Evolutionary conservation across 495 filamentous ascomycete species (phyloP).

Genomic region (Aspergillus panamensis): DNA sequence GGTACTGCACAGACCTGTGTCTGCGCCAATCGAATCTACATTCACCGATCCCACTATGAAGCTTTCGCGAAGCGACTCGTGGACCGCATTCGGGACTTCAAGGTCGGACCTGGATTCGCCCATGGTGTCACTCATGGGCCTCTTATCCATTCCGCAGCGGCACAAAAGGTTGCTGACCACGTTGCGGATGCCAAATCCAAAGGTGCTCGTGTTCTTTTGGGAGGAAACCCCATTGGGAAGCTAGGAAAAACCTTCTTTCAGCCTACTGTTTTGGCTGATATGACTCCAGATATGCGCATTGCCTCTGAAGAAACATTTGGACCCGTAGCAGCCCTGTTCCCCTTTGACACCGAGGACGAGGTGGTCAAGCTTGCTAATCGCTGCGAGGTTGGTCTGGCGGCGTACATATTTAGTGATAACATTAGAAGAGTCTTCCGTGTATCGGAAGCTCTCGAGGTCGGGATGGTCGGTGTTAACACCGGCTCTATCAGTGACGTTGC

Average conservation of each 20-base stretch:
- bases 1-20: constrained; percentile 59
- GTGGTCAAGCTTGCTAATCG: constrained; percentile 49
- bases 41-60: constrained; percentile 51
- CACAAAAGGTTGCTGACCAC: constrained; percentile 52
- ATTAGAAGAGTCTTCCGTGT: constrained; percentile 45
- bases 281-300: constrained; percentile 44
- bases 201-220: constrained; percentile 57
- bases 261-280: constrained; percentile 48
- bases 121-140: constrained; percentile 53
- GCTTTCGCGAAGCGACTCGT: too few relatives aligned
- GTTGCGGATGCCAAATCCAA: constrained; percentile 51
- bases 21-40: constrained; percentile 58
- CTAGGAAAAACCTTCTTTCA: constrained; percentile 51
- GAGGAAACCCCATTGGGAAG: constrained; percentile 62
- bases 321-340: constrained; percentile 50
- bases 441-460: constrained; percentile 47
- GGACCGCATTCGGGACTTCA: constrained; percentile 44
- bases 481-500: constrained; percentile 13
- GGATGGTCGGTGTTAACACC: constrained; percentile 52
- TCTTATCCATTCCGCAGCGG: constrained; percentile 48
- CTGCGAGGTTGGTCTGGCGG: constrained; percentile 47
- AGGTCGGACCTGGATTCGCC: constrained; percentile 53
- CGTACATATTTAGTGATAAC: constrained; percentile 48
- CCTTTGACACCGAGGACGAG: constrained; percentile 49
- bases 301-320: constrained; percentile 58